These are phyloP conservation scores for Xerocomus nothofagi DNA, from an alignment of 1,284 basidiomycete genomes.

Conservation along the genomic window DNA sequence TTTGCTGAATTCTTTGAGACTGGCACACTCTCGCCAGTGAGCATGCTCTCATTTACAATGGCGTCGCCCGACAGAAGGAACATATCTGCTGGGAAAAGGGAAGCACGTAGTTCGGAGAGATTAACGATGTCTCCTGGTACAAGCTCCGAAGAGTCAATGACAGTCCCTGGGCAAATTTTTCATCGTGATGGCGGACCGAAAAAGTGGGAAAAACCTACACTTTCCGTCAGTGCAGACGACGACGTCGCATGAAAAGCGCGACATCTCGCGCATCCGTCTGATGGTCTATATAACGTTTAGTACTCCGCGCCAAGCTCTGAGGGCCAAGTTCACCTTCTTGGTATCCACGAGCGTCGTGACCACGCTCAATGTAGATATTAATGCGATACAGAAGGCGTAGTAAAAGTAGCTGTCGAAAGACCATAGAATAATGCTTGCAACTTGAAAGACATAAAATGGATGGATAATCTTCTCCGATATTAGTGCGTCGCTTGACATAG, in stretches of 20 bases:
- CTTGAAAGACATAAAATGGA: constrained; percentile 98
- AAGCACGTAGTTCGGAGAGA: constrained; percentile 74
- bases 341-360: constrained; percentile 90
- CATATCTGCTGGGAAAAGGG: constrained; percentile 87
- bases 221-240: constrained; percentile 70
- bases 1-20: constrained; percentile 84
- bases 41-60: constrained; percentile 98
- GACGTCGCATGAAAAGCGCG: constrained; percentile 84
- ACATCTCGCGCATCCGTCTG: constrained; percentile 95
- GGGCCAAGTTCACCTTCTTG: constrained; percentile 60
- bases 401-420: constrained; percentile 95
- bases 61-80: constrained; percentile 93
- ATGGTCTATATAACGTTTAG: constrained; percentile 65
- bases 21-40: constrained; percentile 94
- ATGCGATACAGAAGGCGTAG: constrained; percentile 95
- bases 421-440: constrained; percentile 95
- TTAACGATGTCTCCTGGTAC: constrained; percentile 96
- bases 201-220: constrained; percentile 53
- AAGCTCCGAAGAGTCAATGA: constrained; percentile 75
- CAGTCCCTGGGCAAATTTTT: constrained; percentile 53
- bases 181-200: background rate
- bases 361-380: constrained; percentile 90
- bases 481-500: constrained; percentile 5
- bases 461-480: constrained; percentile 61
- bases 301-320: background rate